A percentile compares a stretch with the other conserved stretches of the same genome.
These are phyloP conservation scores for Mangifera indica DNA, from an alignment of 345 rosid genomes.

Conservation along the genomic window DNA sequence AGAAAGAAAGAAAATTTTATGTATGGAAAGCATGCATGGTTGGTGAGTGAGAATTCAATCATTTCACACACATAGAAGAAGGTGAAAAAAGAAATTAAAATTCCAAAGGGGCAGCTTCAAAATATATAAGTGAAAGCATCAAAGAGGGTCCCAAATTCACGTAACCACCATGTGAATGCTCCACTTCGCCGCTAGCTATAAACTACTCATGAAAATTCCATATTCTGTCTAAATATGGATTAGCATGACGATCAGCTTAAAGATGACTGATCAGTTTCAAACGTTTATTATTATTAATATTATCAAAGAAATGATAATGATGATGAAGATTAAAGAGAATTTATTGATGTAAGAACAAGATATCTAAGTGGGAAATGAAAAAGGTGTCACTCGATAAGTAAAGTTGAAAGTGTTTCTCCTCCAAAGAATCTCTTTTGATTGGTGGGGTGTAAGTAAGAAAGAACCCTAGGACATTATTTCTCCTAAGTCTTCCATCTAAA, in stretches of 20 bases:
- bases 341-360: conserved; percentile 17
- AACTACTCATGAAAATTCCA: not conserved
- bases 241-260: conserved; percentile 29
- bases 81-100: not conserved
- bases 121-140: conserved; percentile 12
- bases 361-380: conserved; percentile 10
- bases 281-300: not conserved
- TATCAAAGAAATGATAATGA: conserved; percentile 15
- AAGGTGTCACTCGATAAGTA: conserved; percentile 19
- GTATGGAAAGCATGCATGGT: conserved; percentile 5
- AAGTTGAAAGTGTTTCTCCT: conserved; percentile 13
- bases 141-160: conserved; percentile 25
- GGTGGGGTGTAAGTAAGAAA: conserved; percentile 19
- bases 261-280: not conserved
- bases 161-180: conserved; percentile 20
- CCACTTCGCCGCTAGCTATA: conserved; percentile 13
- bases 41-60: not conserved
- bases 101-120: too few relatives aligned
- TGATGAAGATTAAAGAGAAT: not conserved
- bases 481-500: not conserved
- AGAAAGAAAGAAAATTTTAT: not conserved
- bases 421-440: conserved; percentile 11
- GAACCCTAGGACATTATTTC: conserved; percentile 12
- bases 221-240: conserved; percentile 9
- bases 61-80: conserved; percentile 9